These are phyloP conservation scores for Beauveria sp. DNA, from an alignment of 2,329 filamentous ascomycete genomes.

Conservation along the genomic window DNA sequence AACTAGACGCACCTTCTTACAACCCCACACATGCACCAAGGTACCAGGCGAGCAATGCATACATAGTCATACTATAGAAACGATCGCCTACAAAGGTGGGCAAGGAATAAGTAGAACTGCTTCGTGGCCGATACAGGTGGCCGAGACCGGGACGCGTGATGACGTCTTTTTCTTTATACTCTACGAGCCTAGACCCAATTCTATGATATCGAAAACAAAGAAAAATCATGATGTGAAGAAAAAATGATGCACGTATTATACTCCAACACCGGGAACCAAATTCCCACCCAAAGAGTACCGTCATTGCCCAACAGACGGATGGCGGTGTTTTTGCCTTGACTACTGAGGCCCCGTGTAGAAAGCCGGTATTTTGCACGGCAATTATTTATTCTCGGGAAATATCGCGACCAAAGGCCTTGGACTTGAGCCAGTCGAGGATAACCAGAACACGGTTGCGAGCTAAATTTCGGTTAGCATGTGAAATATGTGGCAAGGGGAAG, in stretches of 20 bases:
- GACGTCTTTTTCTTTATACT: constrained; percentile 9
- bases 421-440: constrained; percentile 91
- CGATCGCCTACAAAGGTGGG: not conserved
- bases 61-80: not conserved
- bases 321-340: not conserved
- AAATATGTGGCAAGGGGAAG: constrained; percentile 8
- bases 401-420: constrained; percentile 92
- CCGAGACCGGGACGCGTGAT: not conserved
- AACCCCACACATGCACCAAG: too few relatives aligned
- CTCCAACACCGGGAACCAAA: constrained; percentile 8
- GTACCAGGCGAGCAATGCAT: too few relatives aligned
- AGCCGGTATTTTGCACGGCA: not conserved
- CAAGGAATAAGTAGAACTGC: constrained; percentile 7
- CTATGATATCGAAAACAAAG: constrained; percentile 12
- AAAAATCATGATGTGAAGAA: not conserved
- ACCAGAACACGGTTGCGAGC: constrained; percentile 92
- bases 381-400: constrained; percentile 67
- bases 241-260: constrained; percentile 12
- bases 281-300: constrained; percentile 2
- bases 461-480: constrained; percentile 29
- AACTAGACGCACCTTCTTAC: too few relatives aligned
- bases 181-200: constrained; percentile 10
- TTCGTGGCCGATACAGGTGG: constrained; percentile 10
- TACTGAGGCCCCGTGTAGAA: not conserved
- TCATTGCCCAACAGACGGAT: not conserved